Conservation (phyloP, 352 stramenopile genomes). For the Elongisporangium undulatum region DNA sequence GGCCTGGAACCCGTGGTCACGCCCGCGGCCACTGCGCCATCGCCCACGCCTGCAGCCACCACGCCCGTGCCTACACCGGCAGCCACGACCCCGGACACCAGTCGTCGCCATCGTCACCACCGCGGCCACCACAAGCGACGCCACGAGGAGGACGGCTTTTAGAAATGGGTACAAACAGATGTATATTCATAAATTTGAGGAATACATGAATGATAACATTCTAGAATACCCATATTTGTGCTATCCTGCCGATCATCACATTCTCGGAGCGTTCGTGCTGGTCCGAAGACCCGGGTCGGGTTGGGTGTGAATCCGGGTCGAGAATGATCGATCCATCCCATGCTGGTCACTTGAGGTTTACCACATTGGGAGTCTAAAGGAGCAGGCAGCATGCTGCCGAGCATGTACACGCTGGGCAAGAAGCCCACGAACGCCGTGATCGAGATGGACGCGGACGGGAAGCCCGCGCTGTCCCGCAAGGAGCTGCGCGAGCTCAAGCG, state of each 20-base stretch:
- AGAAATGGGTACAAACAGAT: not conserved
- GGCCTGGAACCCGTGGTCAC: not conserved
- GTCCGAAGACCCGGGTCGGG: not conserved
- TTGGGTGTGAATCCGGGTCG: not conserved
- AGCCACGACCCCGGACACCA: too few species aligned
- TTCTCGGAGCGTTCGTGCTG: conserved; percentile 7
- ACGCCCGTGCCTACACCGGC: too few species aligned
- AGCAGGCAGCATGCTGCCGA: conserved; percentile 21
- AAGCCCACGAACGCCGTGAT: conserved; percentile 22
- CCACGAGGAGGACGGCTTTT: too few species aligned
- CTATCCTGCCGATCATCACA: conserved; percentile 1
- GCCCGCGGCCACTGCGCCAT: too few species aligned
- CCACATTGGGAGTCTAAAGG: not conserved
- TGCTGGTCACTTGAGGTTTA: not conserved
- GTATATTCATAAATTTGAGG: not conserved
- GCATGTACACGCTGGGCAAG: conserved; percentile 29
- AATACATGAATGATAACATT: not conserved
- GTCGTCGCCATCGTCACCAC: too few species aligned
- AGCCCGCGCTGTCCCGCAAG: conserved; percentile 34
- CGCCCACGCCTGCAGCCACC: too few species aligned
- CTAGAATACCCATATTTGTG: conserved; percentile 1
- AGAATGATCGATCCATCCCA: not conserved
- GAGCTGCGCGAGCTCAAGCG: conserved; percentile 38
- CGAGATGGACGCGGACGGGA: conserved; percentile 6
- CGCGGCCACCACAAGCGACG: too few species aligned